Conservation (phyloP, 352 stramenopile species). For the Globisporangium cystogenes region DNA sequence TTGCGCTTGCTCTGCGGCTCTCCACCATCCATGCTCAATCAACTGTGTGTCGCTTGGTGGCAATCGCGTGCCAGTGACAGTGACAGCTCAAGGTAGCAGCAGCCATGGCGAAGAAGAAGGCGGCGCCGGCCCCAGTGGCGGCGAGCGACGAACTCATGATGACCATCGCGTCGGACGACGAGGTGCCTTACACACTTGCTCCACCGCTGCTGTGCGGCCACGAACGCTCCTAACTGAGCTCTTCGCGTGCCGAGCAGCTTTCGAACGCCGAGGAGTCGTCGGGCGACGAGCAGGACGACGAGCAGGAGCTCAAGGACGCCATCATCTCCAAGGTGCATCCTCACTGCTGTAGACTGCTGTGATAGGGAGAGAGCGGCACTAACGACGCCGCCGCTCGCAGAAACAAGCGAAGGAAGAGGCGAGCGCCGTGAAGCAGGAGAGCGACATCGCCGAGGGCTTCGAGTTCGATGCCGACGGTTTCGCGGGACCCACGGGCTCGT, state of each 20-base stretch:
- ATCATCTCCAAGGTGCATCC: slow-evolving; percentile 57
- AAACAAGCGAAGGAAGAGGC: slow-evolving; percentile 42
- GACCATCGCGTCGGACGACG: slow-evolving; percentile 86
- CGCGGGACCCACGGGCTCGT: slow-evolving; percentile 46
- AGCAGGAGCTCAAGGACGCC: slow-evolving; percentile 40
- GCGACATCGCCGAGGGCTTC: slow-evolving; percentile 75
- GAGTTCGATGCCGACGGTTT: slow-evolving; percentile 78
- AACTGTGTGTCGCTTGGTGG: slow-evolving; percentile 16
- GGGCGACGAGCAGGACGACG: slow-evolving; percentile 45
- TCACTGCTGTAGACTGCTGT: not conserved
- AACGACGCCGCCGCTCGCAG: slow-evolving; percentile 7
- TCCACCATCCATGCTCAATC: slow-evolving; percentile 13
- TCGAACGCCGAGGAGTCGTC: slow-evolving; percentile 70
- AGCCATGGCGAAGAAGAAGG: not conserved
- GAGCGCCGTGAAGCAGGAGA: slow-evolving; percentile 37
- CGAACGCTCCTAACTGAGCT: no score
- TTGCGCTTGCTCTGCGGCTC: not conserved
- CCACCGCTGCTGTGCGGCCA: no score
- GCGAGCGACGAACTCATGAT: slow-evolving; percentile 75
- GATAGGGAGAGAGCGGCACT: not conserved
- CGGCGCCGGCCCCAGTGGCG: slow-evolving; percentile 8
- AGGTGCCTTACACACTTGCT: slow-evolving; percentile 33
- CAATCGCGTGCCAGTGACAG: slow-evolving; percentile 9
- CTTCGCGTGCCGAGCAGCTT: slow-evolving; percentile 22
- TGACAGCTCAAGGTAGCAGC: not conserved